Base-by-base conservation (phyloP, 495 filamentous ascomycete species). In the Penicillium arizonense region DNA sequence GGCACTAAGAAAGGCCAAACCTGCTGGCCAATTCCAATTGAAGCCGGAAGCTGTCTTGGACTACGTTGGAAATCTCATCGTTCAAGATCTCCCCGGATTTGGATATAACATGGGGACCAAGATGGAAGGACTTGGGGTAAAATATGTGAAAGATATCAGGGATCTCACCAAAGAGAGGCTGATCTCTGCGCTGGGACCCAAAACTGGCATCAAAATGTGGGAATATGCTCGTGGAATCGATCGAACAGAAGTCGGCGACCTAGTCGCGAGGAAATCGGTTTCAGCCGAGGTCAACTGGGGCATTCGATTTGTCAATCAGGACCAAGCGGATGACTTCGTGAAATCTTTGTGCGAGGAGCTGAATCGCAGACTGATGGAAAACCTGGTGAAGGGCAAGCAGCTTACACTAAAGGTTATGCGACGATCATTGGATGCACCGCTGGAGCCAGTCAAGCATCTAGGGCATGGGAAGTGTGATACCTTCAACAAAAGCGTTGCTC, bases 241-340 rank as follows among this genome's bases (percentile, higher is more conserved):
- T 68, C 76, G 80, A 38, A 77, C 83, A 0, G 92, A 96, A 68
- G 90, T 97, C 24, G 94, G 94, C 30, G 87, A 91, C 40, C 87
- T 91, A 63, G 77, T 81, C 0, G 63, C 82, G 11, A 82, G 94
- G 32, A 96, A 97, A 63, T 96, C 92, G 0, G 89, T 97, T 11
- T 96, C 92, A 2, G 93, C 92, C 0, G 92, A 97, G 54, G 90
- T 98, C 52, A 98, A 96, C 60, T 98, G 95, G 95, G 94, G 94
- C 3, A 94, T 98, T 46, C 85, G 94, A 26, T 98, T 98, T 59
- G 83, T 89, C 48, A 94, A 81, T 41, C 90, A 96, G 53, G 82
- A 82, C 6, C 93, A 98, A 67, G 90, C 89, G 0, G 94, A 97
- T 38, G 87, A 91, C 46, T 98, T 98, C 62, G 76, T 97, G 24